Evolutionary conservation across 345 rosid genomes (phyloP).

Genomic region (Litchi chinensis): DNA sequence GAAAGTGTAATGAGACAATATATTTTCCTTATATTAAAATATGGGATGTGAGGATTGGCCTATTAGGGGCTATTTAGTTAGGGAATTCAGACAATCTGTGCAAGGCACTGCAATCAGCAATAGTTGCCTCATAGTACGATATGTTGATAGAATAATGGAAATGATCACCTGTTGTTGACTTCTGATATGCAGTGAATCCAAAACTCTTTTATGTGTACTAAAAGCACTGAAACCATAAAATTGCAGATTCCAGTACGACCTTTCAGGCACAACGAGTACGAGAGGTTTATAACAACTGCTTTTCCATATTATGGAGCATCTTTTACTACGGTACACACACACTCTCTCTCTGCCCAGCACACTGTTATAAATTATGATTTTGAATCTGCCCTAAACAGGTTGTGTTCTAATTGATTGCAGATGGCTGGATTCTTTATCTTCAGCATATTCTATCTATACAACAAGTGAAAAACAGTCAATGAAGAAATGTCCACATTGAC

Average conservation of each 20-base stretch:
- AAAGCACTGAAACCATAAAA: constrained; percentile 3
- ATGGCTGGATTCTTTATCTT: constrained; percentile 78
- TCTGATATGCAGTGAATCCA: too few species aligned
- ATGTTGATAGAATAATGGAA: not conserved
- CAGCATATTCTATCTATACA: constrained; percentile 64
- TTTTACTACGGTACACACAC: constrained; percentile 49
- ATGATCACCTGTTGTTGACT: not conserved
- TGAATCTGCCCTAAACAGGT: not conserved
- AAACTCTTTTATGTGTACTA: not conserved
- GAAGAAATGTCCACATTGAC: constrained; percentile 16
- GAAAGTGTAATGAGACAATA: not conserved
- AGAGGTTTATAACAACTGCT: constrained; percentile 67
- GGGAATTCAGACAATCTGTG: not conserved
- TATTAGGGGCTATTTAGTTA: not conserved
- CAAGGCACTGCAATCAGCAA: not conserved
- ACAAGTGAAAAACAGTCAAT: constrained; percentile 42
- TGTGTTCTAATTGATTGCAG: constrained; percentile 34
- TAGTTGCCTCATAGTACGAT: not conserved
- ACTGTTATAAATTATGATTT: too few species aligned
- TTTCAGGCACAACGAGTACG: constrained; percentile 69
- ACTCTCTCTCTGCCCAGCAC: not conserved
- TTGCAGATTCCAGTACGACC: constrained; percentile 74
- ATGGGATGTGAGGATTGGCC: too few species aligned
- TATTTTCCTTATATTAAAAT: too few species aligned
- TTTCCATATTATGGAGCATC: constrained; percentile 76